Evolutionary conservation across 1,284 basidiomycete genomes (phyloP), one percentile per base, ranked within the genome.

Genomic region (Microstroma glucosiphilum): DNA sequence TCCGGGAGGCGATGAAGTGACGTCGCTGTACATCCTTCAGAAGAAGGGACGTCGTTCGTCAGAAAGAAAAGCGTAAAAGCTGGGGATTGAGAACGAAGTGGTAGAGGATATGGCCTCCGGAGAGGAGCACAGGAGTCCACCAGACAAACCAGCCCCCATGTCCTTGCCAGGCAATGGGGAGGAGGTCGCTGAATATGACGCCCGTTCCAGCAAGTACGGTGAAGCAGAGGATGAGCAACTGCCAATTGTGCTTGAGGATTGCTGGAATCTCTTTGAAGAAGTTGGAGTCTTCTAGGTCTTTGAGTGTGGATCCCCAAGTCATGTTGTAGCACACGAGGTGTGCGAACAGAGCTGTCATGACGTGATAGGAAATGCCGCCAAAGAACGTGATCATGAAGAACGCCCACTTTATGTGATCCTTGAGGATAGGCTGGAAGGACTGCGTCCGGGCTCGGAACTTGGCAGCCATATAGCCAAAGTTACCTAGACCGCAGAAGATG

Each of bases 191-290:
- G 0, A 84, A 81, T 40, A 89, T 75, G 40, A 89, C 75, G 58
- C 85, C 78, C 81, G 89, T 86, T 58, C 75, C 81, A 1, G 80
- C 83, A 49, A 86, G 78, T 30, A 82, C 64, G 37, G 83, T 21
- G 57, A 84, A 69, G 59, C 82, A 86, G 48, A 90, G 65, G 26
- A 85, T 62, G 63, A 92, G 58, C 1, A 86, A 82, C 42, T 60
- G 58, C 69, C 70, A 73, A 64, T 69, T 69, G 15, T 65, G 41
- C 54, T 63, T 63, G 43, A 70, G 81, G 77, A 91, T 91, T 65
- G 84, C 85, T 0, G 91, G 91, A 8, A 91, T 86, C 78, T 92
- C 90, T 59, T 88, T 85, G 85, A 89, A 92, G 82, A 92, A 91
- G 79, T 91, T 91, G 56, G 58, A 59, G 40, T 71, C 64, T 23